Evolutionary conservation across 2,329 filamentous ascomycete species (phyloP), one percentile per base, ranked within the genome.

Genomic region (Cordyceps tenuipes): DNA sequence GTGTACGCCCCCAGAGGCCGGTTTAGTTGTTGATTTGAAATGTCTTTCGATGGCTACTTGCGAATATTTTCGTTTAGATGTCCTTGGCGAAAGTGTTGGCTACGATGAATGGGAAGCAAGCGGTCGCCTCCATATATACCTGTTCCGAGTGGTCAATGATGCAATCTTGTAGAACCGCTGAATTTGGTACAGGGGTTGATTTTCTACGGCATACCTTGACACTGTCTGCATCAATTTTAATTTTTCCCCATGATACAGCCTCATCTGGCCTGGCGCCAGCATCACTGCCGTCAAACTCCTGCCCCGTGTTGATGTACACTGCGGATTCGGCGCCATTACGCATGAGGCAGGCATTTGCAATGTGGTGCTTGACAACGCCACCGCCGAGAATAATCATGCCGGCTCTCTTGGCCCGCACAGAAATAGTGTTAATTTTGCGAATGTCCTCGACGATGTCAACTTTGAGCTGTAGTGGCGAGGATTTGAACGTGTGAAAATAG

Each of bases 211-310:
- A 66, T 72, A 91, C 90, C 85, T 97, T 99, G 60, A 97, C 92
- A 67, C 86, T 89, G 64, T 94, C 88, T 1, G 88, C 94, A 57
- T 87, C 89, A 47, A 86, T 80, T 74, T 95, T 97, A 74, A 99
- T 97, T 80, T 99, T 99, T 3, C 94, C 94, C 94, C 94, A 99
- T 63, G 92, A 97, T 17, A 99, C 90, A 5, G 94, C 94, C 76
- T 99, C 94, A 68, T 99, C 94, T 5, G 94, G 94, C 59, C 94
- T 81, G 3, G 94, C 94, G 1, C 94, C 94, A 0, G 94, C 93
- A 76, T 99, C 94, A 68, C 91, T 97, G 3, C 94, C 94, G 71
- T 99, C 94, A 71, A 97, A 99, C 72, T 99, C 94, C 72, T 97
- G 91, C 0, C 86, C 94, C 1, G 94, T 99, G 74, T 99, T 99